These are phyloP conservation scores for Hydnomerulius pinastri DNA, from an alignment of 768 basidiomycete genomes.

Conservation along the genomic window DNA sequence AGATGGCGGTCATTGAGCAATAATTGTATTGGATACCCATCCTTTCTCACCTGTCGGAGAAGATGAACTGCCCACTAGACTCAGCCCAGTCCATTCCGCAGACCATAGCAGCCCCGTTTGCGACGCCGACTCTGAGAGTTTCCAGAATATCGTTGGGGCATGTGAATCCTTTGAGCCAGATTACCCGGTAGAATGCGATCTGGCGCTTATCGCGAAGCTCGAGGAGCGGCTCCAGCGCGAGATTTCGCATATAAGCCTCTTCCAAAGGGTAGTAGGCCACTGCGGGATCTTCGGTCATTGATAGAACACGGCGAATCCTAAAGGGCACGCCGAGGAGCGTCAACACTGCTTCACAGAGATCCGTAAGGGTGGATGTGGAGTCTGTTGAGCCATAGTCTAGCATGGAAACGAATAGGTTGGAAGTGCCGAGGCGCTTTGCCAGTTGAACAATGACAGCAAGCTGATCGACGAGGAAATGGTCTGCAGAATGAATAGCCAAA, in stretches of 20 bases:
- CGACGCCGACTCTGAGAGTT: constrained; percentile 86
- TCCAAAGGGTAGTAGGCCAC: constrained; percentile 95
- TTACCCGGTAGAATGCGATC: constrained; percentile 85
- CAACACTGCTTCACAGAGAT: constrained; percentile 93
- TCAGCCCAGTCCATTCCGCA: constrained; percentile 99
- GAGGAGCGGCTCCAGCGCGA: constrained; percentile 86
- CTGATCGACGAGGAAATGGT: constrained; percentile 99
- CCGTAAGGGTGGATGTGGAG: constrained; percentile 91
- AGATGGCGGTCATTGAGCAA: background rate
- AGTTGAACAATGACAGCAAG: constrained; percentile 97
- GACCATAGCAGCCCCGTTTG: constrained; percentile 95
- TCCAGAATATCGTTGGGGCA: constrained; percentile 98
- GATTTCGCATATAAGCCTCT: constrained; percentile 91
- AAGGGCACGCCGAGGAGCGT: constrained; percentile 93
- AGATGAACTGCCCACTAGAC: constrained; percentile 95
- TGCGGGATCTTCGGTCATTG: constrained; percentile 87
- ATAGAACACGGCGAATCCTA: constrained; percentile 85
- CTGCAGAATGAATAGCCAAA: constrained; percentile 94
- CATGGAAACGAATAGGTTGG: constrained; percentile 96
- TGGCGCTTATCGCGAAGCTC: constrained; percentile 77
- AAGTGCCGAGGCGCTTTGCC: constrained; percentile 84
- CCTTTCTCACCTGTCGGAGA: constrained; percentile 82
- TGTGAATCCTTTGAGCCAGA: constrained; percentile 99
- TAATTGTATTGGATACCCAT: too few species aligned
- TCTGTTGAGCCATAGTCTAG: constrained; percentile 95